Evolutionary conservation across 768 basidiomycete species (phyloP), one percentile per base, ranked within the genome.

Genomic region (Plicaturopsis crispa): DNA sequence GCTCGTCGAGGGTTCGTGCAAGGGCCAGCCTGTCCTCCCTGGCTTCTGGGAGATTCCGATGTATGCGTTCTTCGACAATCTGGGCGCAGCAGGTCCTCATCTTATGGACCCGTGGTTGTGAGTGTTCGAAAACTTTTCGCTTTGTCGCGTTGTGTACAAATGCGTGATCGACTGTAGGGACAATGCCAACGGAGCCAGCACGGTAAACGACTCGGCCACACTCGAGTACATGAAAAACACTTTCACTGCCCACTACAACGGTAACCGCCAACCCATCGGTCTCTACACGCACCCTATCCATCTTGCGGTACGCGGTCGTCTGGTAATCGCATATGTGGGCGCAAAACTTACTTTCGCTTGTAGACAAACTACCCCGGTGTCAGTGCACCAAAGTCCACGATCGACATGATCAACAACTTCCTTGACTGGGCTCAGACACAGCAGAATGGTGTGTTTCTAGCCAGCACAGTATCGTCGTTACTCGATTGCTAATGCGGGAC

Each of bases 31-130:
- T 5, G 71, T 73, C 45, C 61, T 87, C 2, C 80, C 83, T 16
- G 85, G 86, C 4, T 70, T 89, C 51, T 89, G 86, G 86, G 84
- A 88, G 58, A 69, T 86, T 38, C 86, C 86, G 1, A 86, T 88
- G 84, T 85, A 85, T 54, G 78, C 78, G 0, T 72, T 76, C 56
- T 86, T 87, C 45, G 84, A 84, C 53, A 42, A 69, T 7, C 55
- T 60, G 8, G 80, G 80, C 4, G 62, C 56, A 6, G 59, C 45
- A 5, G 81, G 81, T 0, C 57, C 65, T 12, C 84, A 87, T 62
- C 61, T 87, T 47, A 87, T 87, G 85, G 86, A 88, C 51, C 84
- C 84, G 33, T 87, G 83, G 82, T 63, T 87, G 74, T 80, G 41
- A 66, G 77, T 65, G 20, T 13, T 33, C 20, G 16, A 24, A 36